Base-by-base conservation (phyloP, 2,329 filamentous ascomycete species). In the Thelonectria rubi region DNA sequence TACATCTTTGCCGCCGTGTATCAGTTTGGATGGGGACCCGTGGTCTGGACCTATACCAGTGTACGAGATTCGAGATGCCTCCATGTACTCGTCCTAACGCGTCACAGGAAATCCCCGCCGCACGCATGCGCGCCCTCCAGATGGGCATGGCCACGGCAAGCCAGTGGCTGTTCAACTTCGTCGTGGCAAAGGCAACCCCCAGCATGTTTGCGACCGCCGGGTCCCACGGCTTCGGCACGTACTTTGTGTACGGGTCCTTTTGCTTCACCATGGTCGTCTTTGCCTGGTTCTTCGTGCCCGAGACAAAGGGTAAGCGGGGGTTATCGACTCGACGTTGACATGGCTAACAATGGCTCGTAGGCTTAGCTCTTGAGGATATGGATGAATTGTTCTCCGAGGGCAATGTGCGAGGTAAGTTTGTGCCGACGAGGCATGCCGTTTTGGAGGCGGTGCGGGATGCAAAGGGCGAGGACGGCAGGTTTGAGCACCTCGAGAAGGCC, bases 91-190 rank as follows among this genome's bases (percentile, higher is more conserved):
- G 2, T 1, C 15, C 55, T 62, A 2, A 59, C 15, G 20, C 1
- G 3, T 2, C 1, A 3, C 20, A 62, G 50, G 57, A 63, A 8
- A 63, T 63, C 6, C 57, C 60, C 2, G 58, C 61, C 0, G 61
- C 61, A 2, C 61, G 61, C 20, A 64, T 64, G 58, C 61, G 61
- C 26, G 52, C 61, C 1, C 45, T 64, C 3, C 58, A 61, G 37
- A 64, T 64, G 54, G 61, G 61, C 6, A 61, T 64, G 58, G 58
- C 61, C 1, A 64, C 61, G 2, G 58, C 61, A 1, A 58, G 58
- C 20, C 61, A 64, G 18, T 64, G 58, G 54, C 34, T 64, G 14
- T 64, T 64, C 53, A 64, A 64, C 18, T 64, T 64, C 45, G 61
- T 61, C n/a, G 61, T 61, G 5, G 58, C 61, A 7, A 61, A 61